Percentiles rank a stretch among this genome's conserved stretches.
Evolutionary conservation across 768 basidiomycete genomes (phyloP).

Genomic region (Mycena indigotica): DNA sequence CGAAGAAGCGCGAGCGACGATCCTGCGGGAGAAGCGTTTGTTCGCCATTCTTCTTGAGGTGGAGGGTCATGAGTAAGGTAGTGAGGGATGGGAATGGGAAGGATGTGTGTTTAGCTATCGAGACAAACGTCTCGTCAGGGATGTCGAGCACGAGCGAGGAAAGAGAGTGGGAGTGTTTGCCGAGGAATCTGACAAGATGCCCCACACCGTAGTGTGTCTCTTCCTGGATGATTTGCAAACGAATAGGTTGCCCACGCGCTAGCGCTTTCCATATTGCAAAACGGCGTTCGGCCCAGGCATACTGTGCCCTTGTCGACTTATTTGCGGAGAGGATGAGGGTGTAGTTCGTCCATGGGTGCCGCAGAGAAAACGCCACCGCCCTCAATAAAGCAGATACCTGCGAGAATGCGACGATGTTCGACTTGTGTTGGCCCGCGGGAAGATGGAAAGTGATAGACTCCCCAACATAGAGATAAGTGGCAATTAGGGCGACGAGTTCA

Average conservation of each 20-base stretch:
- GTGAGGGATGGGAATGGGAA: background rate
- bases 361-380: background rate
- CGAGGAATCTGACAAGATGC: background rate
- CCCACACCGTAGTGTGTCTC: background rate
- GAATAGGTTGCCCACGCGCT: background rate
- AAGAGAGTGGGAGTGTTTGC: background rate
- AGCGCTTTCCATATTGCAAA: background rate
- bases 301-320: background rate
- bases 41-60: background rate
- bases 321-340: background rate
- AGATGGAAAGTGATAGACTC: background rate
- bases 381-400: background rate
- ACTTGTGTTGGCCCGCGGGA: background rate
- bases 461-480: background rate
- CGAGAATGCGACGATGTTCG: background rate
- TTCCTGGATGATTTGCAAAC: background rate
- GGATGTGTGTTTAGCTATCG: background rate
- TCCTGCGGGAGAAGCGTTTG: background rate
- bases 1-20: background rate
- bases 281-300: background rate
- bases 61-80: background rate
- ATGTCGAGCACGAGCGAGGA: background rate
- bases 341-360: background rate
- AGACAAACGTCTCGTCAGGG: background rate
- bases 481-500: background rate